phyloP scores from a whole-genome alignment of 208 protist genomes.

The Trypanosoma melophagium region DNA sequence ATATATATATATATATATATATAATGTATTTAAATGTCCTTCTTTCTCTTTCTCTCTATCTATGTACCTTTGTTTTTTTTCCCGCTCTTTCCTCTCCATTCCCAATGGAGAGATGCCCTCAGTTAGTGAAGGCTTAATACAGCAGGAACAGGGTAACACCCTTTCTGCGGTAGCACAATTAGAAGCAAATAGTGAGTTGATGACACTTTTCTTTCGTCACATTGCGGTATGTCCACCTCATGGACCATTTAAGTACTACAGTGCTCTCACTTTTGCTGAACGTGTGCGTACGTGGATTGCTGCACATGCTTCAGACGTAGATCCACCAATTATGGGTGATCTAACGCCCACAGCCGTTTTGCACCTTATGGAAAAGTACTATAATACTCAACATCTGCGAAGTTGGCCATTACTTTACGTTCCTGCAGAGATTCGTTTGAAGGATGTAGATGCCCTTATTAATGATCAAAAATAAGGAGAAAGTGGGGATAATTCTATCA shows the following conservation, averaged over 20 bases:
- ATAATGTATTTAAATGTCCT: too few species aligned
- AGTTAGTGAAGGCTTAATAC: not conserved
- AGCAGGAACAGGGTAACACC: not conserved
- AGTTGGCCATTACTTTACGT: conserved; percentile 80
- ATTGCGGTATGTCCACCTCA: conserved; percentile 63
- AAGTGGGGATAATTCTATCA: not conserved
- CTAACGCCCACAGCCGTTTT: conserved; percentile 54
- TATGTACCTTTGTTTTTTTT: too few species aligned
- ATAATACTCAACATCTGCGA: conserved; percentile 58
- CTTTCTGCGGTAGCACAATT: conserved; percentile 26
- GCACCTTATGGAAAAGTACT: conserved; percentile 59
- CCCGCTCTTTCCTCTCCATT: too few species aligned
- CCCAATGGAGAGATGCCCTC: too few species aligned
- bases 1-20: too few species aligned
- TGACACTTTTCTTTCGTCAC: conserved; percentile 74
- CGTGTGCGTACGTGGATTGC: conserved; percentile 34
- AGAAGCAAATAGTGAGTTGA: conserved; percentile 60
- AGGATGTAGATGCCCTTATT: conserved; percentile 54
- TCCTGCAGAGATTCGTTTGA: conserved; percentile 56
- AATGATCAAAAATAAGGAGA: conserved; percentile 10
- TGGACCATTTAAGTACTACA: conserved; percentile 70
- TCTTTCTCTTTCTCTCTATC: too few species aligned
- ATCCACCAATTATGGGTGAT: conserved; percentile 19
- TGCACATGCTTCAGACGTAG: not conserved
- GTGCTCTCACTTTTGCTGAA: conserved; percentile 65